phyloP scores from a whole-genome alignment of 306 rosid genomes.

The Psophocarpus tetragonolobus region DNA sequence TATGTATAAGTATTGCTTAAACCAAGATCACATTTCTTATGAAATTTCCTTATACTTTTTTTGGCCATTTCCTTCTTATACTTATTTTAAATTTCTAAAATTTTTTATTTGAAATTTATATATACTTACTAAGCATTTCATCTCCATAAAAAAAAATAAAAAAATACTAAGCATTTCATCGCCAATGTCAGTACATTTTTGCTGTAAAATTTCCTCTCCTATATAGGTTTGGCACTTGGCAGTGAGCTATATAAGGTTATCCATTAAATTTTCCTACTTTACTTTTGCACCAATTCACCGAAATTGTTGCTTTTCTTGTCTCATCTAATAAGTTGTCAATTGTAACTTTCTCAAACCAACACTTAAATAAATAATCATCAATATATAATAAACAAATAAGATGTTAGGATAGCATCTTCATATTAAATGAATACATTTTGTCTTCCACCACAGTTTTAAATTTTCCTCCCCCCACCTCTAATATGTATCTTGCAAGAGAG shows the following conservation, averaged over 20 bases:
- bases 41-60: too few species aligned
- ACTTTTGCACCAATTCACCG: neutral
- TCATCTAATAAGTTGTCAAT: neutral
- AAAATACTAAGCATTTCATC: too few species aligned
- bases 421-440: neutral
- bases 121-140: neutral
- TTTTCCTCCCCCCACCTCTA: neutral
- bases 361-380: neutral
- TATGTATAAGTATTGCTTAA: neutral
- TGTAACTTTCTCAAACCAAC: neutral
- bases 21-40: neutral
- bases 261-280: too few species aligned
- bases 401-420: neutral
- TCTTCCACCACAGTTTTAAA: neutral
- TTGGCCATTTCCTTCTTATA: too few species aligned
- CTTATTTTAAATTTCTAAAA: neutral
- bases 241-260: neutral
- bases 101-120: too few species aligned
- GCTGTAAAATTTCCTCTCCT: neutral
- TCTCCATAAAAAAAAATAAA: too few species aligned
- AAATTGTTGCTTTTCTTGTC: too few species aligned
- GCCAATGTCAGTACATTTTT: neutral
- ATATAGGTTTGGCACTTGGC: neutral
- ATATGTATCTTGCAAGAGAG: neutral
- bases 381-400: neutral